Conservation (phyloP, 805 yeast species). For the Metschnikowia anglica region DNA sequence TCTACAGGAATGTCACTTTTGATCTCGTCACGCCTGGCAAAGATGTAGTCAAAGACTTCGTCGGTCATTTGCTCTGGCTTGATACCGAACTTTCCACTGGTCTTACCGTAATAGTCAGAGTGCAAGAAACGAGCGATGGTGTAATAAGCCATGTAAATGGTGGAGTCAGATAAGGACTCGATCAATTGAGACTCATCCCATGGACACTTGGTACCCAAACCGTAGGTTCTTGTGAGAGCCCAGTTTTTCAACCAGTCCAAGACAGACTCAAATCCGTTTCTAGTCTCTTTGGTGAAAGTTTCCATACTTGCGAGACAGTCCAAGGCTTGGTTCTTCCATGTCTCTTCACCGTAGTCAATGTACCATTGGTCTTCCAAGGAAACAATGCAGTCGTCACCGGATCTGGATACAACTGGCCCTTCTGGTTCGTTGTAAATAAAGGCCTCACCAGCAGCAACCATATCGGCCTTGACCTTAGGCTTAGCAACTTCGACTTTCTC, state of each 20-base stretch:
- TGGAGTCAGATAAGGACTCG: conserved; percentile 94
- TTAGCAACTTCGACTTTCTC: conserved; percentile 90
- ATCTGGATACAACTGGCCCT: conserved; percentile 82
- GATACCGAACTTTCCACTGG: conserved; percentile 69
- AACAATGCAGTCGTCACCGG: conserved; percentile 95
- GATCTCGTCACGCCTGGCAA: conserved; percentile 65
- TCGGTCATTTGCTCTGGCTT: conserved; percentile 84
- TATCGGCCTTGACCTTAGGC: conserved; percentile 77
- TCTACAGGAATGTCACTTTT: conserved; percentile 60
- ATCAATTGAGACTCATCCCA: conserved; percentile 95
- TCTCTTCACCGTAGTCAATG: conserved; percentile 92
- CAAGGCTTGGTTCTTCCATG: conserved; percentile 79
- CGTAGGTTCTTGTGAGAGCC: conserved; percentile 97
- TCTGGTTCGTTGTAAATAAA: conserved; percentile 96
- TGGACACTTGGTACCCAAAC: conserved; percentile 91
- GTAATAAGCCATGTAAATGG: conserved; percentile 92
- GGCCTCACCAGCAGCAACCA: conserved; percentile 75
- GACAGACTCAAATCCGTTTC: conserved; percentile 90
- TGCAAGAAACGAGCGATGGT: conserved; percentile 87
- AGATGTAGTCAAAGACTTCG: conserved; percentile 89
- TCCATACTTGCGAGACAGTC: conserved; percentile 77
- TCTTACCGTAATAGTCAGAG: conserved; percentile 78
- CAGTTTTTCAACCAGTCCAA: conserved; percentile 96
- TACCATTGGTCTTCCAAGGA: conserved; percentile 99
- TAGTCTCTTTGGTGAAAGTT: conserved; percentile 77